A percentile compares a stretch with the other conserved stretches of the same genome.
phyloP scores from a whole-genome alignment of 2,329 filamentous ascomycete genomes.

The Trichoderma hamatum region DNA sequence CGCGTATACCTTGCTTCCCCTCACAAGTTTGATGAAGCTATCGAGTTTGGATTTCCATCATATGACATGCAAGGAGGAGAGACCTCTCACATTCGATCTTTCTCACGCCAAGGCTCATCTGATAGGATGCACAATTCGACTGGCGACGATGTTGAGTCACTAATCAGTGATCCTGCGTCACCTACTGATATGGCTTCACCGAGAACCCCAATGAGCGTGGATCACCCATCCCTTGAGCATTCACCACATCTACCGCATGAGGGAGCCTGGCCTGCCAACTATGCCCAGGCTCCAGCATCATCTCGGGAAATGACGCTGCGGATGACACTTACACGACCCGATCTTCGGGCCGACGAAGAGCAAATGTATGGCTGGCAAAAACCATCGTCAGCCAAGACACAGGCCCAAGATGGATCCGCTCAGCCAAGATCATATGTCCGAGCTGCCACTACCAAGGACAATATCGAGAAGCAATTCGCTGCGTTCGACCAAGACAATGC shows the following conservation, averaged over 20 bases:
- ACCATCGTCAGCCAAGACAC: conserved; percentile 46
- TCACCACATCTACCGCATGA: conserved; percentile 36
- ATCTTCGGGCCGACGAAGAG: conserved; percentile 76
- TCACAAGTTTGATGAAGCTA: conserved; percentile 92
- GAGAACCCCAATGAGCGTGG: conserved; percentile 55
- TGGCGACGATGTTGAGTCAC: conserved; percentile 59
- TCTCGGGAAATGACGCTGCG: conserved; percentile 90
- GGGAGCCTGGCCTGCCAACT: conserved; percentile 41
- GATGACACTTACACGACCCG: conserved; percentile 91
- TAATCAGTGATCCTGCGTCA: conserved; percentile 59
- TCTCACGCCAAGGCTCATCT: conserved; percentile 36
- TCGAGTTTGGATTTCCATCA: conserved; percentile 89
- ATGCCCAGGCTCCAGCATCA: conserved; percentile 56
- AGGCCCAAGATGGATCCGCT: conserved; percentile 40
- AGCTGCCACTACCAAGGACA: conserved; percentile 51
- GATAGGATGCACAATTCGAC: conserved; percentile 59
- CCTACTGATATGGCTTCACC: conserved; percentile 62
- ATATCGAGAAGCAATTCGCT: conserved; percentile 57
- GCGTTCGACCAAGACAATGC: conserved; percentile 55
- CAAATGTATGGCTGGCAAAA: conserved; percentile 71
- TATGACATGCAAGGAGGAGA: conserved; percentile 47
- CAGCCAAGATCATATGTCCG: conserved; percentile 39
- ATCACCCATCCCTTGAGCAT: conserved; percentile 42
- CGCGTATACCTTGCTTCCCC: conserved; percentile 84
- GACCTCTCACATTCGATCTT: conserved; percentile 30